Evolutionary conservation across 805 yeast genomes (phyloP).

Genomic region (Pachysolen tannophilus): DNA sequence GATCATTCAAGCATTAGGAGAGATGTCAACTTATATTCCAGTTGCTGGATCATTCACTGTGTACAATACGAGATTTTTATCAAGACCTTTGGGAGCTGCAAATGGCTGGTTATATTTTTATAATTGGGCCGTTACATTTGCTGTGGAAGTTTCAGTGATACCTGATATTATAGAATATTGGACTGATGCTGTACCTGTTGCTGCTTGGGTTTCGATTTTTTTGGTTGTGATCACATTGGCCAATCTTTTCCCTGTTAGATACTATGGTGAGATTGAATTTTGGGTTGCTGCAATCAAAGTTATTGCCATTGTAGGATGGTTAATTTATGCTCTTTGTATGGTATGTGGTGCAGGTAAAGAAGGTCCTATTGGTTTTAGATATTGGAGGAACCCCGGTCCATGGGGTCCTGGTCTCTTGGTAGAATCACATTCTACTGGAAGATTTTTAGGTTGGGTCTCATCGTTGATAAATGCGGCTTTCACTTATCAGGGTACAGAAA

Average conservation of each 20-base stretch:
- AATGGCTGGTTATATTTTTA: constrained; percentile 37
- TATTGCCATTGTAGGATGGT: constrained; percentile 50
- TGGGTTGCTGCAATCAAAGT: constrained; percentile 61
- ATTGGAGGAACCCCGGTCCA: constrained; percentile 50
- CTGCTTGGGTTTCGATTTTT: constrained; percentile 45
- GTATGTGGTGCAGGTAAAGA: constrained; percentile 33
- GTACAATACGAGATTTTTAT: constrained; percentile 33
- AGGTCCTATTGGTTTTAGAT: constrained; percentile 41
- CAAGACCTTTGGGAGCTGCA: constrained; percentile 37
- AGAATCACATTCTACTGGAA: constrained; percentile 42
- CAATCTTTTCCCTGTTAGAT: constrained; percentile 45
- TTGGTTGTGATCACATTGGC: constrained; percentile 32
- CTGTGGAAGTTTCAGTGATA: constrained; percentile 60
- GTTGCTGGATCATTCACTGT: constrained; percentile 34
- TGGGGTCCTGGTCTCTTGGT: constrained; percentile 49
- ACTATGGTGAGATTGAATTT: constrained; percentile 58
- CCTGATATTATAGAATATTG: constrained; percentile 47
- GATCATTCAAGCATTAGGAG: constrained; percentile 58
- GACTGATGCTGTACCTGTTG: constrained; percentile 40
- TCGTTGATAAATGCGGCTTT: constrained; percentile 51
- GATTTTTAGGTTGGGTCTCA: constrained; percentile 47
- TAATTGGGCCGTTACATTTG: constrained; percentile 47
- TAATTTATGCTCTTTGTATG: constrained; percentile 40
- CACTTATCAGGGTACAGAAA: constrained; percentile 56
- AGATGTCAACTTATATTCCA: constrained; percentile 40